Conservation (phyloP, 768 basidiomycete genomes). For the Exidia glandulosa region DNA sequence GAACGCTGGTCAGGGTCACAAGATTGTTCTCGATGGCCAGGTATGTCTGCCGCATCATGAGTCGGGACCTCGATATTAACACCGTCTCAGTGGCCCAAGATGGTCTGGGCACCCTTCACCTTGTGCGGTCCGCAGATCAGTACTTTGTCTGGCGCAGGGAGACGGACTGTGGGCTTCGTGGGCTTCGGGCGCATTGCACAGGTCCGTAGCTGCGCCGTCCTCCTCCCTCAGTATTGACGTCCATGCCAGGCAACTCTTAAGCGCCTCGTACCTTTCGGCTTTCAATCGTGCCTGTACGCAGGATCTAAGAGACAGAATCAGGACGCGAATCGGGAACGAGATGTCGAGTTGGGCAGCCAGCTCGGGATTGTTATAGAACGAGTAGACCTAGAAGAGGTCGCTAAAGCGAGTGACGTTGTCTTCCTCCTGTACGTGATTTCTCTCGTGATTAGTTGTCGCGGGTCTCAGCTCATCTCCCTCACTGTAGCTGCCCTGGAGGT, state of each 20-base stretch:
- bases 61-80: not conserved
- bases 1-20: conserved; percentile 54
- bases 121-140: conserved; percentile 68
- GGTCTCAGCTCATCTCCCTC: not conserved
- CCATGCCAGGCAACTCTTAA: conserved; percentile 49
- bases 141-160: conserved; percentile 25
- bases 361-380: conserved; percentile 33
- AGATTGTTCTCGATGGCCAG: conserved; percentile 56
- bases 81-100: conserved; percentile 60
- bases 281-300: conserved; percentile 62
- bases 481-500: conserved; percentile 2
- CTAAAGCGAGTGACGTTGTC: conserved; percentile 69
- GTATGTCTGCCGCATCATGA: conserved; percentile 27
- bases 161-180: conserved; percentile 74
- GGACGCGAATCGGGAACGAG: conserved; percentile 15
- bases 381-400: conserved; percentile 58
- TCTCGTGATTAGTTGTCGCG: not conserved
- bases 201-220: not conserved
- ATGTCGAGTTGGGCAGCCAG: conserved; percentile 23
- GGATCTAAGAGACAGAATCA: conserved; percentile 33
- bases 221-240: not conserved
- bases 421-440: conserved; percentile 48
- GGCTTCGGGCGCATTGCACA: conserved; percentile 91
- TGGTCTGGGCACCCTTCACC: conserved; percentile 71
- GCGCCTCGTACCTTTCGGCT: conserved; percentile 74